Evolutionary conservation across 2,329 filamentous ascomycete species (phyloP), one percentile per base, ranked within the genome.

Genomic region (Elsinoe batatas): DNA sequence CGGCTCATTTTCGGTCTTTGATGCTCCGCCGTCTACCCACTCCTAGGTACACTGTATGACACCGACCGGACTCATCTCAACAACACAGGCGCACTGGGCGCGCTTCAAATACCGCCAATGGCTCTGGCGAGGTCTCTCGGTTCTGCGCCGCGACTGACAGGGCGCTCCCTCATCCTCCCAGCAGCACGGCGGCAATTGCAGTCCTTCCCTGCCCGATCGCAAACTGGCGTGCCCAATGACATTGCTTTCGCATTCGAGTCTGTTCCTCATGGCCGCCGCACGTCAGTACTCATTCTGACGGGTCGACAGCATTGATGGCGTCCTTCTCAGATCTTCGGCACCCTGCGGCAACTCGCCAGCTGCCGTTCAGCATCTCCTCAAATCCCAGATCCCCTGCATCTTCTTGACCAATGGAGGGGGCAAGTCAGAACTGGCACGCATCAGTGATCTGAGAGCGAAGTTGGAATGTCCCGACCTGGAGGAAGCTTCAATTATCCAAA

Each of bases 401-500:
- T 81, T 98, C 33, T 78, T 98, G 60, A 98, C 93, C 58, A 98
- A 98, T 71, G 93, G 93, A 63, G 93, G 93, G 40, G 93, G 93
- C 57, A 89, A 86, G 66, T 81, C 83, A 60, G 91, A 97, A 71
- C 75, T 74, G 2, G 83, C 87, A 57, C 81, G 88, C 15, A 85
- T 89, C 30, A 74, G 74, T 6, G 85, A 91, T 58, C 76, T 94
- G 54, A 83, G 80, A 62, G 68, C 78, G 42, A 82, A 82, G 62
- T 78, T 94, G 5, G 75, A 79, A 22, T 44, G 38, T 17, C 74
- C 90, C 1, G 71, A 76, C 13, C 74, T 93, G 42, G 78, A 83
- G 37, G 79, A 79, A 12, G 79, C 79, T 59, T 84, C 85, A 69
- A 89, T 95, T 65, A 79, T 97, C 43, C 88, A 96, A 69, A 91